These are phyloP conservation scores for Setaria viridis DNA, from an alignment of 202 grass and related monocot species.

Conservation along the genomic window DNA sequence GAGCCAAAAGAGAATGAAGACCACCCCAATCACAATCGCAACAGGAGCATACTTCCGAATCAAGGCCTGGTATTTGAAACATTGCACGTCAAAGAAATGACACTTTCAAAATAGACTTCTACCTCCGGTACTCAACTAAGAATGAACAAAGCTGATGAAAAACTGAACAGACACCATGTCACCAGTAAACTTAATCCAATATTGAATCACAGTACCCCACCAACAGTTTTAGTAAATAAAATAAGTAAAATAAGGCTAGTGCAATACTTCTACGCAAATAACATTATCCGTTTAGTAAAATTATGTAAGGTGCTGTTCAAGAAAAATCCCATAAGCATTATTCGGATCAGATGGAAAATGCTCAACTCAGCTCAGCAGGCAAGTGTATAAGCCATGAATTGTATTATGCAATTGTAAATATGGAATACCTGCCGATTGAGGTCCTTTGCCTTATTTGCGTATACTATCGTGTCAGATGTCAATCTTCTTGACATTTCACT, in stretches of 20 bases:
- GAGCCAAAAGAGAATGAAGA: constrained; percentile 87
- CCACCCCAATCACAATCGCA: constrained; percentile 86
- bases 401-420: constrained; percentile 10
- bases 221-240: neutral
- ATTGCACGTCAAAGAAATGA: neutral
- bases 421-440: constrained; percentile 84
- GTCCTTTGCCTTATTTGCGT: constrained; percentile 94
- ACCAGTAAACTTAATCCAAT: neutral
- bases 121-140: neutral
- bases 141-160: neutral
- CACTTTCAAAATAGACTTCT: neutral
- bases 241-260: neutral
- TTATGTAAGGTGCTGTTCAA: neutral
- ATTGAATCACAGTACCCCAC: neutral
- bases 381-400: constrained; percentile 15
- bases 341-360: neutral
- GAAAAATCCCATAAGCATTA: neutral
- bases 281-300: neutral
- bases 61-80: constrained; percentile 64
- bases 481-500: constrained; percentile 92
- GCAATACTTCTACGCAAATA: neutral
- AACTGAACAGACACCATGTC: neutral
- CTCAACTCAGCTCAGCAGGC: constrained; percentile 5
- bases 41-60: constrained; percentile 89
- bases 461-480: constrained; percentile 89